Evolutionary conservation across 1,284 basidiomycete species (phyloP).

Genomic region (Ceratobasidium sp.): DNA sequence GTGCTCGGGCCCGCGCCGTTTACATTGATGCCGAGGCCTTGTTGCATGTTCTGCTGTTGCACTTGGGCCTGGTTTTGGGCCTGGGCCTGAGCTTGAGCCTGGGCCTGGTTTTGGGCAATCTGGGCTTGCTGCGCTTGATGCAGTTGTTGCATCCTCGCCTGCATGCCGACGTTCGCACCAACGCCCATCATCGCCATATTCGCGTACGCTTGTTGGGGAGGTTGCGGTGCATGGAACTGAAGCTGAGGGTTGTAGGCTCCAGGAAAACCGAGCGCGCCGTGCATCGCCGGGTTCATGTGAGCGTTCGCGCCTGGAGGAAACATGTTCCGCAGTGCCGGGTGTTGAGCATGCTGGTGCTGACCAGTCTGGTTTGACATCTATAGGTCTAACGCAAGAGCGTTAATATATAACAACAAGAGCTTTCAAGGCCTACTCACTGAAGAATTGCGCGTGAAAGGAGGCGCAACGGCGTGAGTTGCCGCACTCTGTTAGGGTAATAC

Average conservation of each 20-base stretch:
- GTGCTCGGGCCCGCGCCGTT: constrained; percentile 5
- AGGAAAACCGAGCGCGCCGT: constrained; percentile 36
- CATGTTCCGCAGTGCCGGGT: constrained; percentile 27
- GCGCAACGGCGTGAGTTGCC: constrained; percentile 41
- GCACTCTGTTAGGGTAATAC: constrained; percentile 27
- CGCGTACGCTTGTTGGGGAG: constrained; percentile 38
- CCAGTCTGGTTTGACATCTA: constrained; percentile 39
- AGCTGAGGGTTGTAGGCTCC: constrained; percentile 19
- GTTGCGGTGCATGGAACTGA: constrained; percentile 34
- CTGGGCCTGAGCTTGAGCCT: constrained; percentile 33
- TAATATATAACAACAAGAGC: not conserved
- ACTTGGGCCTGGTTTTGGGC: constrained; percentile 23
- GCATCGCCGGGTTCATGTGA: constrained; percentile 40
- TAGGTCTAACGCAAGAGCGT: not conserved
- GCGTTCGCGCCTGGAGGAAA: constrained; percentile 32
- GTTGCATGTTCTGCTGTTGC: not conserved
- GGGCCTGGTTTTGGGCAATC: constrained; percentile 4
- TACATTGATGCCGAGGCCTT: not conserved
- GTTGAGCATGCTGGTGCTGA: constrained; percentile 40
- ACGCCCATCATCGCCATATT: constrained; percentile 43
- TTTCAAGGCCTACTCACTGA: constrained; percentile 11
- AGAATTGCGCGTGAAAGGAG: constrained; percentile 44
- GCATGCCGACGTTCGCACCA: not conserved
- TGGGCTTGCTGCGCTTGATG: constrained; percentile 40
- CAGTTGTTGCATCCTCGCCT: constrained; percentile 36